Percentiles rank a stretch among this genome's conserved stretches.
Conservation (phyloP, 139 green algal species). For the Coelastrella sp. region DNA sequence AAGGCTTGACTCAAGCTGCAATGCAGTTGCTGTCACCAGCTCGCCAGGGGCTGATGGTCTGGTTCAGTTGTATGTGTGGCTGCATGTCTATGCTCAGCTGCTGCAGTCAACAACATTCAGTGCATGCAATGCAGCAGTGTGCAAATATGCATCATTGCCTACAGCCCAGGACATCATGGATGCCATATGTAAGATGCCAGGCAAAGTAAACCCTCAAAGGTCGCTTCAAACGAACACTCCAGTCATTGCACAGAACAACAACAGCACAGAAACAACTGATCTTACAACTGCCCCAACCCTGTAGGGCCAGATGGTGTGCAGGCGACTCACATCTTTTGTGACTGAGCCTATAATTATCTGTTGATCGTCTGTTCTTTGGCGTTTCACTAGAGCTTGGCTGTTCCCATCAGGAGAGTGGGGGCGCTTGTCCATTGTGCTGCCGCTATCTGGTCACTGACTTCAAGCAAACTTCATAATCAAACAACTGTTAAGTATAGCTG, state of each 20-base stretch:
- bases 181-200: not conserved
- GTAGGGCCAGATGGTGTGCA: not conserved
- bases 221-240: no score
- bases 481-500: no score
- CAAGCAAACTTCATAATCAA: no score
- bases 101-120: no score
- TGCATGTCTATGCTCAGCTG: no score
- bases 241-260: not conserved
- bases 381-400: conserved; percentile 45
- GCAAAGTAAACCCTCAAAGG: not conserved
- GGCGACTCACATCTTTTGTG: conserved; percentile 57
- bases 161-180: not conserved
- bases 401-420: not conserved
- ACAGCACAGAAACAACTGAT: not conserved
- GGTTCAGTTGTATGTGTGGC: no score
- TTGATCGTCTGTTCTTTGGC: conserved; percentile 44
- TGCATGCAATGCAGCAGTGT: no score
- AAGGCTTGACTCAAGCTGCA: not conserved
- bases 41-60: not conserved
- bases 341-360: conserved; percentile 53
- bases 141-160: no score
- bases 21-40: not conserved
- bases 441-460: not conserved
- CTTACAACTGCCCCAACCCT: no score
- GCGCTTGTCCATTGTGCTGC: conserved; percentile 41